Percentiles rank a stretch among this genome's conserved stretches.
Conservation (phyloP, 441 rosid species). For the Breynia disticha region DNA sequence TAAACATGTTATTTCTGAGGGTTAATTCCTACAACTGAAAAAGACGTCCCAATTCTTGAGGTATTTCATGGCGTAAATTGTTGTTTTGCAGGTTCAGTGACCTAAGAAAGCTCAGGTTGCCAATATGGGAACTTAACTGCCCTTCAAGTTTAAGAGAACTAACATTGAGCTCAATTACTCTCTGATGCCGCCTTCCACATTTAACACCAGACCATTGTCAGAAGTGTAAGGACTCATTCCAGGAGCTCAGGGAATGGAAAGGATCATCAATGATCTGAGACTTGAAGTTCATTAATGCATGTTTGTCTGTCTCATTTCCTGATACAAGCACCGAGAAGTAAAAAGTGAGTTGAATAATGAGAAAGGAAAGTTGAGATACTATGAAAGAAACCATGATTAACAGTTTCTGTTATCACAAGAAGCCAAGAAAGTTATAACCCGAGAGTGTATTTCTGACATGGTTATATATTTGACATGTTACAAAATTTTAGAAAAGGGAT, state of each 20-base stretch:
- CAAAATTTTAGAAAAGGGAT: too few relatives aligned
- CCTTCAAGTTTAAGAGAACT: not conserved
- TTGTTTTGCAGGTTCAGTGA: constrained; percentile 9
- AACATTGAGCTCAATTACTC: constrained; percentile 6
- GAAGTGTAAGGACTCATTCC: constrained; percentile 12
- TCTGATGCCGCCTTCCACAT: constrained; percentile 10
- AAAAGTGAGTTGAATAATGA: not conserved
- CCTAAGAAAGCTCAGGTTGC: constrained; percentile 13
- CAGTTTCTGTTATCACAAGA: not conserved
- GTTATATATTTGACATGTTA: too few relatives aligned
- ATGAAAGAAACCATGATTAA: not conserved
- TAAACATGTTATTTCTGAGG: not conserved
- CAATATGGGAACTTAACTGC: not conserved
- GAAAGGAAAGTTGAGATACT: not conserved
- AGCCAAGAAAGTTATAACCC: not conserved
- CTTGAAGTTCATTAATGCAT: constrained; percentile 6
- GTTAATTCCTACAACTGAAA: not conserved
- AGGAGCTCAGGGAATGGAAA: not conserved
- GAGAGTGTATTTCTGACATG: too few relatives aligned
- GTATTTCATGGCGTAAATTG: not conserved
- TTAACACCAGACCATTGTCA: constrained; percentile 12
- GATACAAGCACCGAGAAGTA: not conserved
- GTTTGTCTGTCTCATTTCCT: constrained; percentile 8
- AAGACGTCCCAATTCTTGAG: constrained; percentile 3
- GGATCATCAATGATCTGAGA: constrained; percentile 10